Conservation (phyloP, 2,329 filamentous ascomycete genomes). For the Fusarium brevicatenulatum region DNA sequence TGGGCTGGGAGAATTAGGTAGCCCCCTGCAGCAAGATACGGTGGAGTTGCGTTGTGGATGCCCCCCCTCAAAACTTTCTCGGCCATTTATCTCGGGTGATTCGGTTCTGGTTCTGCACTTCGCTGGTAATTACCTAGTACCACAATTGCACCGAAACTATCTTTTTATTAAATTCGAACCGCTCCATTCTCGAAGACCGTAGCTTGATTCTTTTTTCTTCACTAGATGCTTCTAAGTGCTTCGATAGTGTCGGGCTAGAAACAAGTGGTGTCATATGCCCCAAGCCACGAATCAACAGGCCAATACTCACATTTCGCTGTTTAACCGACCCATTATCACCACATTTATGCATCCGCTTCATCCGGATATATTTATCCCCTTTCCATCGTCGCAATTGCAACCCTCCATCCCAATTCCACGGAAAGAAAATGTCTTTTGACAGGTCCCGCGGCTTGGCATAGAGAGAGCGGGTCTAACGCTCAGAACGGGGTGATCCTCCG, state of each 20-base stretch:
- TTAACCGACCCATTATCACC: neutral
- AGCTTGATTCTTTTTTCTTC: neutral
- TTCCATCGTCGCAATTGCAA: neutral
- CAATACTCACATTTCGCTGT: neutral
- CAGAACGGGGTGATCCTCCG: neutral
- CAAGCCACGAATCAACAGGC: neutral
- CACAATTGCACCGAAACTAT: neutral
- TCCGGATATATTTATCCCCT: neutral
- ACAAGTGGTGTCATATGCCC: neutral
- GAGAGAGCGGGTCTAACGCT: neutral
- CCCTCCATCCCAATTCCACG: neutral
- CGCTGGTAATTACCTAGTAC: neutral
- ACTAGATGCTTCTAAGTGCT: neutral
- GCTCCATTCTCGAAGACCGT: neutral
- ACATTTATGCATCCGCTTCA: neutral
- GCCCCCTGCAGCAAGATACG: neutral
- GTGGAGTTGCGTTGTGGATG: neutral
- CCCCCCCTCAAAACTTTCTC: neutral
- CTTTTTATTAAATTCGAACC: neutral
- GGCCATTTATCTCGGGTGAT: constrained; percentile 2
- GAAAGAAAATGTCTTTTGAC: neutral
- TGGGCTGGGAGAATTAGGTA: neutral
- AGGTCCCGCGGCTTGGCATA: neutral
- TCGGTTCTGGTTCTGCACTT: neutral
- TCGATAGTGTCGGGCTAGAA: neutral